Conservation (phyloP, 176 grass and related monocot species). For the Zoysia pacifica region DNA sequence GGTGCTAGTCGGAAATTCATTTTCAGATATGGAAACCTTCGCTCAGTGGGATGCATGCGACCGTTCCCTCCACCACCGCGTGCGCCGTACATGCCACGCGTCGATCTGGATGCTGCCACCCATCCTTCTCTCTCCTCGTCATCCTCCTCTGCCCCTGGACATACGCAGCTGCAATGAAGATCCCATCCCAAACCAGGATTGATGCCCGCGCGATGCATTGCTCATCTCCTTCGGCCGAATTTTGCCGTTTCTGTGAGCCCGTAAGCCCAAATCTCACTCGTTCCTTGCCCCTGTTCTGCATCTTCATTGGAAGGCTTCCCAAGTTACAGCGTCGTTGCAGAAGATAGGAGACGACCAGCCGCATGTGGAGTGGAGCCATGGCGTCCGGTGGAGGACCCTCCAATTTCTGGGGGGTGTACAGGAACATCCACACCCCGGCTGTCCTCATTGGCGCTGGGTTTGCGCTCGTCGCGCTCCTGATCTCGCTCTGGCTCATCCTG, state of each 20-base stretch:
- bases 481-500: constrained; percentile 84
- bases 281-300: background rate
- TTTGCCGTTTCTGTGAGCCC: background rate
- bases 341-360: background rate
- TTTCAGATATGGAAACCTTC: too few species aligned
- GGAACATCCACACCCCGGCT: constrained; percentile 46
- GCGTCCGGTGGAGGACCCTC: constrained; percentile 36
- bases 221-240: background rate
- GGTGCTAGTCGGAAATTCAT: too few species aligned
- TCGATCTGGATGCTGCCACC: background rate
- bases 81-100: constrained; percentile 12
- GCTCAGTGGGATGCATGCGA: background rate
- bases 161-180: background rate
- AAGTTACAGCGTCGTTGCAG: background rate
- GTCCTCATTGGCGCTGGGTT: constrained; percentile 60
- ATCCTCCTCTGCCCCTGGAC: background rate
- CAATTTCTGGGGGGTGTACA: constrained; percentile 54
- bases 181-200: background rate
- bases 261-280: background rate
- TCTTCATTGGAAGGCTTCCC: background rate
- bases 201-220: background rate
- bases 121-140: background rate
- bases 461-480: constrained; percentile 55
- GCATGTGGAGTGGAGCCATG: constrained; percentile 31
- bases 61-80: background rate